Percentiles rank a stretch among this genome's conserved stretches.
phyloP scores from a whole-genome alignment of 2,329 filamentous ascomycete genomes.

The Ascochyta koolunga region DNA sequence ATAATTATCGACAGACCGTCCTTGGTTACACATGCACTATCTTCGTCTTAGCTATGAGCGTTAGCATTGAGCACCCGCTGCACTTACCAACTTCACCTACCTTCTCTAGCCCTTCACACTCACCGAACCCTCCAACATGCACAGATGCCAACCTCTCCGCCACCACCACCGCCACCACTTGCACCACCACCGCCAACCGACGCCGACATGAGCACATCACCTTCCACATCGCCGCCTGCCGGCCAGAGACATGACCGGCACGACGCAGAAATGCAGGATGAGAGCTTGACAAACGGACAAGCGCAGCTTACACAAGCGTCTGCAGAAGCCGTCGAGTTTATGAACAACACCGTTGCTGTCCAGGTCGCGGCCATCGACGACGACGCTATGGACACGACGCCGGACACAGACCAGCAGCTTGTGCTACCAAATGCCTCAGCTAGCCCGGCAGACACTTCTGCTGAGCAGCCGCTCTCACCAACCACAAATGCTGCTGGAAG shows the following conservation, averaged over 20 bases:
- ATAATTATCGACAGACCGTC: neutral
- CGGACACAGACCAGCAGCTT: slow-evolving; percentile 36
- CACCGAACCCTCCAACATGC: slow-evolving; percentile 36
- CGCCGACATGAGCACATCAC: slow-evolving; percentile 45
- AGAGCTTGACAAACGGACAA: slow-evolving; percentile 26
- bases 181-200: slow-evolving; percentile 32
- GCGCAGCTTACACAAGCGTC: slow-evolving; percentile 2
- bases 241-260: slow-evolving; percentile 48
- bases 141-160: slow-evolving; percentile 34
- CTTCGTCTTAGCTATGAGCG: slow-evolving; percentile 44
- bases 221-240: slow-evolving; percentile 36
- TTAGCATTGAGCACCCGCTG: slow-evolving; percentile 47
- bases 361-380: slow-evolving; percentile 41
- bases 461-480: slow-evolving; percentile 23
- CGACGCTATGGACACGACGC: slow-evolving; percentile 49
- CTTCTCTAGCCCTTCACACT: slow-evolving; percentile 41
- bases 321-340: slow-evolving; percentile 14
- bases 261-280: slow-evolving; percentile 44
- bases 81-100: slow-evolving; percentile 45
- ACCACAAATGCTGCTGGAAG: slow-evolving; percentile 16
- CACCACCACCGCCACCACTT: slow-evolving; percentile 25
- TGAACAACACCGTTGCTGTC: slow-evolving; percentile 30
- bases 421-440: slow-evolving; percentile 32
- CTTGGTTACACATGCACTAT: slow-evolving; percentile 13
- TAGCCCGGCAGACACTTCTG: slow-evolving; percentile 15